phyloP scores from a whole-genome alignment of 164 flowering plant species.

The Piper longum region DNA sequence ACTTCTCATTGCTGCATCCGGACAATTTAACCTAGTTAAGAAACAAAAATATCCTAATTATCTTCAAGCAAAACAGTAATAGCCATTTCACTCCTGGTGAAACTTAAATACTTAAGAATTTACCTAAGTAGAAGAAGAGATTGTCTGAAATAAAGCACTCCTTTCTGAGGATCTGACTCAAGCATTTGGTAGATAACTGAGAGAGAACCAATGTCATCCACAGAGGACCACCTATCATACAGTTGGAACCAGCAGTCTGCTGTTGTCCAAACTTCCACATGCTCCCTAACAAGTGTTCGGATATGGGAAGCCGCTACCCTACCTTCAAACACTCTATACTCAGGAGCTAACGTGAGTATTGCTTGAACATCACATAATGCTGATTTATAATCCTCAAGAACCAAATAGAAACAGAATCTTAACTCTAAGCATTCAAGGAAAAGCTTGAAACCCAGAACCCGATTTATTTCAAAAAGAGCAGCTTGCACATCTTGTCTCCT shows the following conservation, averaged over 20 bases:
- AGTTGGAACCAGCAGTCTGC: slow-evolving; percentile 96
- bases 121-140: slow-evolving; percentile 97
- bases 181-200: slow-evolving; percentile 98
- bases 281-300: slow-evolving; percentile 76
- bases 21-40: slow-evolving; percentile 68
- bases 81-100: not conserved
- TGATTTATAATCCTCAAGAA: slow-evolving; percentile 62
- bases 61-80: no score
- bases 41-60: not conserved
- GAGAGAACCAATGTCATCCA: slow-evolving; percentile 96
- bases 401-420: slow-evolving; percentile 76
- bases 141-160: slow-evolving; percentile 91
- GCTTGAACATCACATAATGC: slow-evolving; percentile 91
- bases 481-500: slow-evolving; percentile 56
- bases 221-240: slow-evolving; percentile 95
- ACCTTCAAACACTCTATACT: slow-evolving; percentile 83
- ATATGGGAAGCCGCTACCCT: slow-evolving; percentile 81
- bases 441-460: slow-evolving; percentile 80
- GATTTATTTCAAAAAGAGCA: slow-evolving; percentile 75
- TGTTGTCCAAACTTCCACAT: slow-evolving; percentile 84
- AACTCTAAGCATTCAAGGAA: slow-evolving; percentile 91
- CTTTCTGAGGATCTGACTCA: slow-evolving; percentile 90
- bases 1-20: slow-evolving; percentile 98
- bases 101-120: not conserved
- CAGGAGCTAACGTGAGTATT: slow-evolving; percentile 78